A percentile compares a stretch with the other conserved stretches of the same genome.
phyloP scores from a whole-genome alignment of 148 eudicot species.

The Heliosperma pusillum region DNA sequence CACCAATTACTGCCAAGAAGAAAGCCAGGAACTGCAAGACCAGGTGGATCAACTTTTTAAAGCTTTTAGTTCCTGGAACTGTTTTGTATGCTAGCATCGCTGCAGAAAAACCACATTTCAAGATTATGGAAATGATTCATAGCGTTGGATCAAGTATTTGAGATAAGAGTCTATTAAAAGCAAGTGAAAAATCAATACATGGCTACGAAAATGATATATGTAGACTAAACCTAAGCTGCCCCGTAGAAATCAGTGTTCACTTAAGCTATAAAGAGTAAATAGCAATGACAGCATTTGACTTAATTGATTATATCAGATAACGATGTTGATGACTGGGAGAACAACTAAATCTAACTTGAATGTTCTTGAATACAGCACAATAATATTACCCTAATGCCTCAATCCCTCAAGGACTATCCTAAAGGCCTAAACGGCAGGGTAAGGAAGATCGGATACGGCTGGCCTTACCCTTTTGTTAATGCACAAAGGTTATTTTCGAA shows the following conservation, averaged over 20 bases:
- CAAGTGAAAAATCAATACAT: neutral
- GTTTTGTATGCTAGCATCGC: constrained; percentile 97
- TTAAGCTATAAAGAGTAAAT: too few species aligned
- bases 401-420: neutral
- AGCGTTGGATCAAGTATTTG: too few species aligned
- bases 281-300: too few species aligned
- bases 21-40: constrained; percentile 66
- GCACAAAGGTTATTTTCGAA: neutral
- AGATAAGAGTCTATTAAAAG: too few species aligned
- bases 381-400: neutral
- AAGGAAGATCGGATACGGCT: neutral
- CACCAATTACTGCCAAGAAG: constrained; percentile 58
- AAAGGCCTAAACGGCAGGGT: neutral
- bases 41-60: constrained; percentile 71
- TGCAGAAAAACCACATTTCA: constrained; percentile 33
- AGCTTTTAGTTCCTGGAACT: constrained; percentile 72
- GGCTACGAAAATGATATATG: neutral
- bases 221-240: neutral
- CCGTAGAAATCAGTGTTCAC: neutral
- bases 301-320: neutral
- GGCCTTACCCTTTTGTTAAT: neutral
- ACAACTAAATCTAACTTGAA: too few species aligned
- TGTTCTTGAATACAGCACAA: neutral
- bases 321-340: neutral
- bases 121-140: neutral